Conservation (phyloP, 345 rosid species). For the Citrus maxima region DNA sequence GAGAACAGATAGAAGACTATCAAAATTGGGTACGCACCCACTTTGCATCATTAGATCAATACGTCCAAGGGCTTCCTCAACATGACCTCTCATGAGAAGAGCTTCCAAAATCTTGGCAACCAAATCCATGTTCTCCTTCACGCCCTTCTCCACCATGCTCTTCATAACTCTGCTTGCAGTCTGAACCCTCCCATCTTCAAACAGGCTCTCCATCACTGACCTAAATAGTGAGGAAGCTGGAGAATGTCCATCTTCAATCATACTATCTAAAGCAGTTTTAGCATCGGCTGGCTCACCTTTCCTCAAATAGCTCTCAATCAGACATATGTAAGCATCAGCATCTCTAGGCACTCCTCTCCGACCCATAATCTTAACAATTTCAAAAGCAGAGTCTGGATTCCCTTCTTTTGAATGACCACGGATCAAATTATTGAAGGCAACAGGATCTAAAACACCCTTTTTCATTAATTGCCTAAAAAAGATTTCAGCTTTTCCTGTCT, state of each 20-base stretch:
- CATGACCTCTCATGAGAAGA: conserved; percentile 82
- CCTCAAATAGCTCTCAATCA: conserved; percentile 81
- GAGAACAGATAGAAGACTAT: conserved; percentile 54
- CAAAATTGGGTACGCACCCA: conserved; percentile 51
- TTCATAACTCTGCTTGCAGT: conserved; percentile 91
- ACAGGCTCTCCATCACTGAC: conserved; percentile 80
- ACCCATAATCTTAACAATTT: conserved; percentile 78
- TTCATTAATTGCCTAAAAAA: conserved; percentile 90
- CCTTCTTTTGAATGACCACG: conserved; percentile 85
- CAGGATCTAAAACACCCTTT: conserved; percentile 67
- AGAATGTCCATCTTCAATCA: conserved; percentile 77
- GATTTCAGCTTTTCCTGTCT: conserved; percentile 72
- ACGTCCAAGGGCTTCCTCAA: conserved; percentile 87
- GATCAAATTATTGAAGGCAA: conserved; percentile 69
- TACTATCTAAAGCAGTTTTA: conserved; percentile 75
- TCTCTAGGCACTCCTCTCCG: conserved; percentile 75
- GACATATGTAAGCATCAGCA: conserved; percentile 61
- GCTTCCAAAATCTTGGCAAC: conserved; percentile 76
- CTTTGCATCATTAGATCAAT: conserved; percentile 63
- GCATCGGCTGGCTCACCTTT: conserved; percentile 95
- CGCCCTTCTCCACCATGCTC: conserved; percentile 83
- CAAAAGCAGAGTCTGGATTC: conserved; percentile 68
- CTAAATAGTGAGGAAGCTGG: conserved; percentile 68
- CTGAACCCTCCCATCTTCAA: conserved; percentile 86
- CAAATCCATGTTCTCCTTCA: conserved; percentile 75